These are phyloP conservation scores for Hypholoma sublateritium DNA, from an alignment of 768 basidiomycete genomes.

Conservation along the genomic window DNA sequence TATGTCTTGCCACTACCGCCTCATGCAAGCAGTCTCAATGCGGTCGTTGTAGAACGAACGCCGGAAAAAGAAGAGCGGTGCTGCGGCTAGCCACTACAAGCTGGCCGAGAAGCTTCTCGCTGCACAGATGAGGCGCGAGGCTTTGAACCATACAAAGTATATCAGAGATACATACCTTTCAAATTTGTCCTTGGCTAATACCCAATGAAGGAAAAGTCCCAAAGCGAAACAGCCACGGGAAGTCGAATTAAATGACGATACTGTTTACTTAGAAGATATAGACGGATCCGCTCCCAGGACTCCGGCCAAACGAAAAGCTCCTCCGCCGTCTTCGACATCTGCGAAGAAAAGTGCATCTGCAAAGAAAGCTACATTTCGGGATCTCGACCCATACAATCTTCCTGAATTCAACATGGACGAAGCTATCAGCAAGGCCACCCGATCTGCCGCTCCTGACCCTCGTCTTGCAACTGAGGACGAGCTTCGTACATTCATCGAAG, in stretches of 20 bases:
- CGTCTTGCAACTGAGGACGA: slow-evolving; percentile 97
- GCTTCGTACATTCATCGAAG: slow-evolving; percentile 88
- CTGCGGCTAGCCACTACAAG: slow-evolving; percentile 80
- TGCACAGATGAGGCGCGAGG: slow-evolving; percentile 89
- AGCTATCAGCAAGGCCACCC: slow-evolving; percentile 60
- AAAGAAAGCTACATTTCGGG: slow-evolving; percentile 64
- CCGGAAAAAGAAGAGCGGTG: slow-evolving; percentile 89
- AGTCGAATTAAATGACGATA: slow-evolving; percentile 59
- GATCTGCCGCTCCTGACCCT: slow-evolving; percentile 71
- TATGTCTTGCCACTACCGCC: slow-evolving; percentile 32
- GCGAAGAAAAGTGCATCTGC: slow-evolving; percentile 58
- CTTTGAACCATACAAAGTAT: slow-evolving; percentile 65
- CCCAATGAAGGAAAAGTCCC: background rate
- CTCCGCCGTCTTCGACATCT: slow-evolving; percentile 45
- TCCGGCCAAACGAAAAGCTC: slow-evolving; percentile 38
- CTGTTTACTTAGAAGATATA: slow-evolving; percentile 89
- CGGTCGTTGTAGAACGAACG: slow-evolving; percentile 64
- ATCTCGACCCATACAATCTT: slow-evolving; percentile 91
- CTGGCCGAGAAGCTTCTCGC: slow-evolving; percentile 91
- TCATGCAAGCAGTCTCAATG: background rate
- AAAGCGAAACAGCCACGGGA: slow-evolving; percentile 12
- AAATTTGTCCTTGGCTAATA: background rate
- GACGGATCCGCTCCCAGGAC: slow-evolving; percentile 54
- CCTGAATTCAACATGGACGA: slow-evolving; percentile 78
- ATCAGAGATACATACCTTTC: slow-evolving; percentile 15